Conservation (phyloP, 169 alveolate species). For the Babesia bigemina region DNA sequence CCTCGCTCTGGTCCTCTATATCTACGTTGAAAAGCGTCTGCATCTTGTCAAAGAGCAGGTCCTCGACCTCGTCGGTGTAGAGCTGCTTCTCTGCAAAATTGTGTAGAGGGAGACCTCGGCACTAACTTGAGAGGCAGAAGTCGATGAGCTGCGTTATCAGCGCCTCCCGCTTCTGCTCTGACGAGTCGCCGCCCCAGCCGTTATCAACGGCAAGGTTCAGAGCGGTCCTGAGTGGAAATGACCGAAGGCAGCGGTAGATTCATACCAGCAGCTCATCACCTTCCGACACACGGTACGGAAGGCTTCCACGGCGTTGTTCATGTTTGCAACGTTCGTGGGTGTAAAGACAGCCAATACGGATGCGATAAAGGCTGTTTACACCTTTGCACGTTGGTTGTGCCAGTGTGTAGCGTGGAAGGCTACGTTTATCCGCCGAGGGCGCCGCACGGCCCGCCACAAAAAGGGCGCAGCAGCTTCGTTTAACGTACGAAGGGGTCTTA, state of each 20-base stretch:
- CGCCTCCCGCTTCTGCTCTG: conserved; percentile 27
- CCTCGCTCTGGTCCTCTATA: conserved; percentile 68
- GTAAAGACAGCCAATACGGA: background rate
- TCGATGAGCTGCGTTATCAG: conserved; percentile 40
- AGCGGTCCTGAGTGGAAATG: conserved; percentile 60
- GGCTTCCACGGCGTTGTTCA: conserved; percentile 32
- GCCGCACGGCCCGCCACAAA: background rate
- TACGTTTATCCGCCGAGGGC: background rate
- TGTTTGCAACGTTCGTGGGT: background rate
- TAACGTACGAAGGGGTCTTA: too few relatives aligned
- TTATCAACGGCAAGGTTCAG: conserved; percentile 67
- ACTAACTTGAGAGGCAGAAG: conserved; percentile 49
- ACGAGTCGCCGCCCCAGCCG: conserved; percentile 64
- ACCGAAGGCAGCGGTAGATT: too few relatives aligned
- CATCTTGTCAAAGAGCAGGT: conserved; percentile 38
- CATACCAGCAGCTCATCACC: conserved; percentile 68
- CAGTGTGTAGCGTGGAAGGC: background rate
- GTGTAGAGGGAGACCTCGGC: background rate
- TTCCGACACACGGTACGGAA: conserved; percentile 43
- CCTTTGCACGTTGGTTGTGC: background rate
- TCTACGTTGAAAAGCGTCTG: conserved; percentile 51
- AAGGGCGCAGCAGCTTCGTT: too few relatives aligned
- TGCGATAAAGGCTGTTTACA: background rate
- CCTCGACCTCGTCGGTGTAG: conserved; percentile 63
- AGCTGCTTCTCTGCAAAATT: conserved; percentile 30